Conservation (phyloP, 176 grass and related monocot genomes). For the Tillandsia leiboldiana region DNA sequence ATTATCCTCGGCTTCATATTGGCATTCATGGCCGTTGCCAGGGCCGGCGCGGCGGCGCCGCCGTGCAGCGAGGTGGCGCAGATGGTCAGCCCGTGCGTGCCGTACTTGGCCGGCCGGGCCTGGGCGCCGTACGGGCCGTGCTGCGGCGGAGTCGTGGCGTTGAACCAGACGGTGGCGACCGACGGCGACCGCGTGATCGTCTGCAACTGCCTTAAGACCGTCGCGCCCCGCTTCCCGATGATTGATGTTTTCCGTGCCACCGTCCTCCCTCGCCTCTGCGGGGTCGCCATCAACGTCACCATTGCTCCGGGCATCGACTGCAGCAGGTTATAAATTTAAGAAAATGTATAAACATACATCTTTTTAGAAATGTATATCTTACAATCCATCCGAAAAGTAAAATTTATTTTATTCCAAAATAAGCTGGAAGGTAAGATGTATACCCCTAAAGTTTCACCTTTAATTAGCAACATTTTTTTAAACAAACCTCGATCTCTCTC, state of each 20-base stretch:
- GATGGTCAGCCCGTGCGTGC: conserved; percentile 19
- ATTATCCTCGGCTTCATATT: too few relatives aligned
- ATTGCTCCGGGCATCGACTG: conserved; percentile 24
- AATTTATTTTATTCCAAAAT: too few relatives aligned
- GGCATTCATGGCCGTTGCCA: not conserved
- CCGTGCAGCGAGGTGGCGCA: conserved; percentile 23
- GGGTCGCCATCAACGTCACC: conserved; percentile 20
- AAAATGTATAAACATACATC: too few relatives aligned
- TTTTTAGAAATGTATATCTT: too few relatives aligned
- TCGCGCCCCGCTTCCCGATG: conserved; percentile 13
- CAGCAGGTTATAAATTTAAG: conserved; percentile 5
- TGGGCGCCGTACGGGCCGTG: conserved; percentile 15
- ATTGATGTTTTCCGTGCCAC: conserved; percentile 17
- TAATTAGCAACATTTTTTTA: too few relatives aligned
- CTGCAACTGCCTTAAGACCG: conserved; percentile 23
- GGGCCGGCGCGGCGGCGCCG: not conserved
- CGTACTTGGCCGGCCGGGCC: conserved; percentile 12
- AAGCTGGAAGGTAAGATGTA: too few relatives aligned
- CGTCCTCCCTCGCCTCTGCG: conserved; percentile 19
- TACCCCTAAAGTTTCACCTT: too few relatives aligned
- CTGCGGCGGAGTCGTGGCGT: conserved; percentile 12
- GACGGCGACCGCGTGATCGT: conserved; percentile 8
- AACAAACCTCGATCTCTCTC: too few relatives aligned
- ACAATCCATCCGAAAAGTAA: too few relatives aligned
- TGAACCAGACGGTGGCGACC: conserved; percentile 14